A percentile compares a stretch with the other conserved stretches of the same genome.
phyloP scores from a whole-genome alignment of 768 basidiomycete species.

The Pleurotus ostreatus region DNA sequence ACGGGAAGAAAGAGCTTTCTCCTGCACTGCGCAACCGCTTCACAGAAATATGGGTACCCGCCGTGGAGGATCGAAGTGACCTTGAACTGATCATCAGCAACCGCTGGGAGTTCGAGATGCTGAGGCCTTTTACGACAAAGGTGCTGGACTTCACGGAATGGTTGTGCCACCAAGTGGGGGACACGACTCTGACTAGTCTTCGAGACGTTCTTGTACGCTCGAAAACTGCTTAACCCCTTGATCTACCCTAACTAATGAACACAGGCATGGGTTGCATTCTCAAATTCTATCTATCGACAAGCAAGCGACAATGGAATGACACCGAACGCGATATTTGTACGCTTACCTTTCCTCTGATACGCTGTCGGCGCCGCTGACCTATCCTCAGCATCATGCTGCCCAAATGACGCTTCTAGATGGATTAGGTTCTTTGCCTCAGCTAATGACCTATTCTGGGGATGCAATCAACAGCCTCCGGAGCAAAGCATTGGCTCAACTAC shows the following conservation, averaged over 20 bases:
- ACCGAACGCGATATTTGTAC: conserved; percentile 63
- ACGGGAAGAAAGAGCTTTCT: conserved; percentile 97
- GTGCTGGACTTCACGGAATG: conserved; percentile 81
- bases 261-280: conserved; percentile 92
- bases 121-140: conserved; percentile 52
- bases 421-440: conserved; percentile 71
- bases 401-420: conserved; percentile 93
- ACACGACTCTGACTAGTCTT: conserved; percentile 66
- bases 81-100: conserved; percentile 71
- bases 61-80: conserved; percentile 69
- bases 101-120: conserved; percentile 56
- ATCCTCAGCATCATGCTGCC: conserved; percentile 79
- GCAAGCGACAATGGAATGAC: conserved; percentile 28
- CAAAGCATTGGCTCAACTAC: conserved; percentile 52
- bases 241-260: conserved; percentile 1
- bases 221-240: neutral
- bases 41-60: conserved; percentile 98
- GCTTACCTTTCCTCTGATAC: conserved; percentile 14
- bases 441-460: conserved; percentile 56
- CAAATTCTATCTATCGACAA: conserved; percentile 51
- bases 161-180: conserved; percentile 60
- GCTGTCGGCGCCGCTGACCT: conserved; percentile 10
- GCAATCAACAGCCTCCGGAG: conserved; percentile 58
- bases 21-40: conserved; percentile 96
- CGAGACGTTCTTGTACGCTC: conserved; percentile 81